A percentile compares a stretch with the other conserved stretches of the same genome.
Evolutionary conservation across 768 basidiomycete genomes (phyloP).

Genomic region (Russula ochroleuca): DNA sequence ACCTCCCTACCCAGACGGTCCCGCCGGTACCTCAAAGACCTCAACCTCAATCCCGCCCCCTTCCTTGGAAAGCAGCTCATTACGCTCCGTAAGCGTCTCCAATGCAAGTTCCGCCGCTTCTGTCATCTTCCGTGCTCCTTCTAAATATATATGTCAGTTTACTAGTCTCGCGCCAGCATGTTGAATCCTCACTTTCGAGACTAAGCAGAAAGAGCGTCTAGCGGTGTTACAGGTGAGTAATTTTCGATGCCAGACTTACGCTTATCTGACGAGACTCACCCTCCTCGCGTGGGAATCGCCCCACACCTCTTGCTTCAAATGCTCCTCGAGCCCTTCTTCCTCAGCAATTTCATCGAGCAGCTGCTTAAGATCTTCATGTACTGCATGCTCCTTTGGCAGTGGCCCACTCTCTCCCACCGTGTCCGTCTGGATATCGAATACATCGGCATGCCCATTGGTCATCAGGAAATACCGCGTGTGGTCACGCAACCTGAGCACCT

Average conservation of each 20-base stretch:
- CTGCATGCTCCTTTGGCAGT: constrained; percentile 12
- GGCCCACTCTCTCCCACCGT: not conserved
- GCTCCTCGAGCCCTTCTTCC: constrained; percentile 34
- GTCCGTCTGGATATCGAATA: constrained; percentile 8
- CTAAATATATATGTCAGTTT: constrained; percentile 28
- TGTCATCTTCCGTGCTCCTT: constrained; percentile 35
- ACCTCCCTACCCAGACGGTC: too few relatives aligned
- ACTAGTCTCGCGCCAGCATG: not conserved
- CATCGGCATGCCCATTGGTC: constrained; percentile 22
- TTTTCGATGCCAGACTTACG: not conserved
- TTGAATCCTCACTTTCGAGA: constrained; percentile 42
- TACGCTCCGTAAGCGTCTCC: constrained; percentile 33
- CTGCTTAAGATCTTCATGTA: constrained; percentile 33
- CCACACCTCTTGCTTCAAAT: constrained; percentile 41
- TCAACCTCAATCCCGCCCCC: not conserved
- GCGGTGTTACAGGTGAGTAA: not conserved
- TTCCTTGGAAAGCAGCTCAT: constrained; percentile 26
- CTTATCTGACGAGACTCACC: constrained; percentile 32
- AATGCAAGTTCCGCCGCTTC: constrained; percentile 37
- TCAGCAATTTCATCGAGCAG: constrained; percentile 43
- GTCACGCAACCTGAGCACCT: constrained; percentile 40
- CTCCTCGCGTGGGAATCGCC: constrained; percentile 42
- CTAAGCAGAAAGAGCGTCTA: constrained; percentile 44
- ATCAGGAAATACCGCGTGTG: constrained; percentile 39
- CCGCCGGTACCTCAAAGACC: not conserved